A percentile compares a stretch with the other conserved stretches of the same genome.
Conservation (phyloP, 2,329 filamentous ascomycete genomes). For the Ciborinia camelliae region DNA sequence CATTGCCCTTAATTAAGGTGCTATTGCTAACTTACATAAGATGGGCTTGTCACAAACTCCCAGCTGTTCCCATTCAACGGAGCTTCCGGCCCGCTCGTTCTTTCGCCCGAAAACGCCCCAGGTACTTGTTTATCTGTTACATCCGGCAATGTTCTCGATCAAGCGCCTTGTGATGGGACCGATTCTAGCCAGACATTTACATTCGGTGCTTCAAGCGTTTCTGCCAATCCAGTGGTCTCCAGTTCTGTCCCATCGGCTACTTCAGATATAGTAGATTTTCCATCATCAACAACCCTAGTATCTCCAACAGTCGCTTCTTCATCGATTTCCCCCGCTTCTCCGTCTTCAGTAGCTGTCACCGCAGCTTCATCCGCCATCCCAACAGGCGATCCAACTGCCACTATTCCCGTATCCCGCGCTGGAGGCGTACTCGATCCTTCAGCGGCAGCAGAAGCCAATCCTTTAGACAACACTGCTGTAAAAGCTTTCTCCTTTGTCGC, state of each 20-base stretch:
- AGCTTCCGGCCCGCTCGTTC: conserved; percentile 39
- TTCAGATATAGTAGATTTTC: neutral
- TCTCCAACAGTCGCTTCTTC: neutral
- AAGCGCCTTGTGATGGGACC: conserved; percentile 42
- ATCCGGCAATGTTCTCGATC: conserved; percentile 41
- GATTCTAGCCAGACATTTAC: conserved; percentile 45
- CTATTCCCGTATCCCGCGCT: conserved; percentile 9
- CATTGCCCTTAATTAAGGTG: neutral
- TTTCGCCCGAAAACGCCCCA: conserved; percentile 44
- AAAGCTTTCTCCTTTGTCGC: conserved; percentile 41
- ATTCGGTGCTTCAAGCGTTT: conserved; percentile 21
- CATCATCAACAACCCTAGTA: neutral
- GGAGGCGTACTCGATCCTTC: conserved; percentile 16
- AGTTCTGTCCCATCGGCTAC: neutral
- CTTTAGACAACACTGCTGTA: conserved; percentile 43
- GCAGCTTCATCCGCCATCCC: neutral
- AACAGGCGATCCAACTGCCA: conserved; percentile 1
- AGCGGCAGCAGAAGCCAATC: conserved; percentile 42
- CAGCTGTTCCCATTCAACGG: conserved; percentile 20
- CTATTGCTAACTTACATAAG: neutral
- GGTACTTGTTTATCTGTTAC: conserved; percentile 45
- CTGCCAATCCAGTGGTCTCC: neutral
- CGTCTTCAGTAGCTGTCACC: neutral
- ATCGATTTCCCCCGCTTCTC: neutral
- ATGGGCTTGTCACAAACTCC: conserved; percentile 15